Base-by-base conservation (phyloP, 1,139 yeast genomes). In the Yamadazyma sp. region DNA sequence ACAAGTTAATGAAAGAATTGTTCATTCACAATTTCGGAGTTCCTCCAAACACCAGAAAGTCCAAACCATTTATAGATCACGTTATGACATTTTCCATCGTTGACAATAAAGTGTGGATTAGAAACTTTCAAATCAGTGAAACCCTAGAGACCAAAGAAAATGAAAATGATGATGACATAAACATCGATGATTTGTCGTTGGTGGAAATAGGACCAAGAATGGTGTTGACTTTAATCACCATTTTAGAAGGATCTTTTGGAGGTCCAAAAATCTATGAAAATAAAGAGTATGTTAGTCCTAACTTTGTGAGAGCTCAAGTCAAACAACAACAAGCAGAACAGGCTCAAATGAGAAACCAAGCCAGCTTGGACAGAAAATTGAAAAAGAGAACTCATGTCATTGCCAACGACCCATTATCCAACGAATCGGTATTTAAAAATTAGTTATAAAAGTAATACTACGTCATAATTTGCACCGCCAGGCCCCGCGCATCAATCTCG, bases 251-350 rank as follows among this genome's bases (percentile, higher is more conserved):
- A 35, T 88, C 97, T 2, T 94, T 92, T 56, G 95, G 97, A 40
- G 98, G 99, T 16, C 97, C 98, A 46, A 89, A 92, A 73, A 88
- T 92, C 50, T 92, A 87, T 67, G 98, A 92, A 59, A 92, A 92
- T 71, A 90, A 87, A 72, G 95, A 92, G 64, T 92, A 87, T 62
- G 96, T 92, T 37, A 86, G 96, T 43, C 98, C 98, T 48, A 92
- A 92, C 72, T 81, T 86, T 50, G 95, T 86, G 37, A 84, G 98
- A 69, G 89, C 98, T 11, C 97, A 90, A 71, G 49, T 76, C 50
- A 86, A 80, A 62, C 86, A 83, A 52, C 78, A 85, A 56, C 81
- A 85, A 44, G 97, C 97, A 7, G 78, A 74, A 39, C 82, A 82
- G 53, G 96, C 97, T 34, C 76, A 74, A 53, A 62, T 79, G 32